Evolutionary conservation across 2,329 filamentous ascomycete genomes (phyloP), one percentile per base, ranked within the genome.

Genomic region (Talaromyces sp.): DNA sequence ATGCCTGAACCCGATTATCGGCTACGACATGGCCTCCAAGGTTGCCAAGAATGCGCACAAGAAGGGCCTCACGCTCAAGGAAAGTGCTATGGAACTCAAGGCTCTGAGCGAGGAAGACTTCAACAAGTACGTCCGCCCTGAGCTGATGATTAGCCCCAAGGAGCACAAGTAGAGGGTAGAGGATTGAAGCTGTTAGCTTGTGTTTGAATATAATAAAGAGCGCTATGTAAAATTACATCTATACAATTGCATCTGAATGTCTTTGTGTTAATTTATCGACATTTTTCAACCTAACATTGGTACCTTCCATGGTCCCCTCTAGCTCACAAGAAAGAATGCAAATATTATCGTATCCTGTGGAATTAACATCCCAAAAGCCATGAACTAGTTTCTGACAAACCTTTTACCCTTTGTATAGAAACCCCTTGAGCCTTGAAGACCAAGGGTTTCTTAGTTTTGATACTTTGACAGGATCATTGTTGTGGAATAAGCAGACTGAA

Each of bases 21-120:
- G 92, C 62, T 96, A 97, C 78, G 92, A 97, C 75, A 95, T 95
- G 90, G 92, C 92, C 57, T 92, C 88, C 78, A 96, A 96, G 83
- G 92, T 96, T 26, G 92, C 92, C 72, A 97, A 97, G 88, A 95
- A 99, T 73, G 94, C 94, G 17, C 94, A 99, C 82, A 97, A 97
- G 86, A 97, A 97, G 86, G 92, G 92, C 35, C 79, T 93, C 56
- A 97, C 92, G 26, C 85, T 99, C 61, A 97, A 97, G 83, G 81
- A 96, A 80, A 93, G 89, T 71, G 93, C 94, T 21, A 87, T 97
- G 83, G 91, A 97, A 82, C 85, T 99, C 66, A 85, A 96, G 68
- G 93, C 92, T 52, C 81, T 97, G 67, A 93, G 87, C 65, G 87
- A 88, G 72, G 90, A 90, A 71, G 92, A 97, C 73, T 97, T 97